These are phyloP conservation scores for Wickerhamomyces tratensis DNA, from an alignment of 805 yeast genomes.

Conservation along the genomic window DNA sequence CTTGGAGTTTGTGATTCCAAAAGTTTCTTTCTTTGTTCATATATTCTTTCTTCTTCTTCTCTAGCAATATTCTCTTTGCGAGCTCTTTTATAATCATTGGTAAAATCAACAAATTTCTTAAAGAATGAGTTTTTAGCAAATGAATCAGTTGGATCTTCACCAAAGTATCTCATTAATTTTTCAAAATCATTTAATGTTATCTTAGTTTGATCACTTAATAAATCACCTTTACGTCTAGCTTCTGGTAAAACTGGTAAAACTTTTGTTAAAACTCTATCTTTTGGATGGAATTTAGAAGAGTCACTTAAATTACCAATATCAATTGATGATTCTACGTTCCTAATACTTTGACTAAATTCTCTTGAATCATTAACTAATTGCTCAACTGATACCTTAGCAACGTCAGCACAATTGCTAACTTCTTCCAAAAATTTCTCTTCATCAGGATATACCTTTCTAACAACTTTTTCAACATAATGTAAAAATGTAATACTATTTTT, in stretches of 20 bases:
- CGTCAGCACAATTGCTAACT: slow-evolving; percentile 38
- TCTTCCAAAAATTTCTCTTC: slow-evolving; percentile 53
- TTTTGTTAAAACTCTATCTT: slow-evolving; percentile 47
- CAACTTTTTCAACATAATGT: slow-evolving; percentile 63
- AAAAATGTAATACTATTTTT: slow-evolving; percentile 62
- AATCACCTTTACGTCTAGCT: slow-evolving; percentile 42
- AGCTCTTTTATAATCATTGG: slow-evolving; percentile 51
- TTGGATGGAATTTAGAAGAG: slow-evolving; percentile 51
- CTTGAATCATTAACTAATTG: slow-evolving; percentile 49
- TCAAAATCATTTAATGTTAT: slow-evolving; percentile 43
- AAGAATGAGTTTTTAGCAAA: slow-evolving; percentile 52
- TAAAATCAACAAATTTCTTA: slow-evolving; percentile 49
- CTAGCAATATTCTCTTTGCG: slow-evolving; percentile 54
- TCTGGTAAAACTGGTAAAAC: slow-evolving; percentile 42
- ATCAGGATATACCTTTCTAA: slow-evolving; percentile 60
- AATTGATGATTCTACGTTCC: slow-evolving; percentile 41
- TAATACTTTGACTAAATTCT: slow-evolving; percentile 41
- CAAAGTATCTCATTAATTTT: slow-evolving; percentile 57
- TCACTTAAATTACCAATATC: slow-evolving; percentile 61
- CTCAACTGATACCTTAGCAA: slow-evolving; percentile 55
- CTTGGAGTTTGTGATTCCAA: slow-evolving; percentile 27
- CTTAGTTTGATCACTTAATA: slow-evolving; percentile 39
- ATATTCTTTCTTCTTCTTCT: slow-evolving; percentile 60
- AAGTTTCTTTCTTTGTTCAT: slow-evolving; percentile 52
- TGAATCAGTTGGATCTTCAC: slow-evolving; percentile 51